Conservation (phyloP, 768 basidiomycete genomes). For the Kwoniella newhampshirensis region DNA sequence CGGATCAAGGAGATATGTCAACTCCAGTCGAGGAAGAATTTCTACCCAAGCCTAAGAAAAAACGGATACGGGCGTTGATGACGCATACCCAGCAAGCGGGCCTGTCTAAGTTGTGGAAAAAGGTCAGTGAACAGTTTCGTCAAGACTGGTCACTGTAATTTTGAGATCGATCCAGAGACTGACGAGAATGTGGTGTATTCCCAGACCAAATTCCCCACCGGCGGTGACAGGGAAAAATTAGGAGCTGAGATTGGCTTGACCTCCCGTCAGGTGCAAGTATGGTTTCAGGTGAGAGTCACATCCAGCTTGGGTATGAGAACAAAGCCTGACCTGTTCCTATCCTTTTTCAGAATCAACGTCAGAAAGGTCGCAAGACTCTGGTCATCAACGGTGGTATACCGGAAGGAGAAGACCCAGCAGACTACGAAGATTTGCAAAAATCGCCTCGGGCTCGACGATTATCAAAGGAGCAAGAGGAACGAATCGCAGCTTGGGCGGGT, state of each 20-base stretch:
- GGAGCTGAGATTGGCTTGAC: constrained; percentile 31
- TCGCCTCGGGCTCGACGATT: constrained; percentile 16
- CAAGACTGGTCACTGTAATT: too few relatives aligned
- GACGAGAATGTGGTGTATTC: not conserved
- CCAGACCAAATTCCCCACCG: constrained; percentile 41
- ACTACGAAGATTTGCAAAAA: constrained; percentile 24
- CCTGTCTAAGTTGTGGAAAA: constrained; percentile 22
- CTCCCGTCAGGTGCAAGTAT: constrained; percentile 46
- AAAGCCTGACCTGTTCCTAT: not conserved
- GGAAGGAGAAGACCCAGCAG: constrained; percentile 21
- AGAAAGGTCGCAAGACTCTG: constrained; percentile 17
- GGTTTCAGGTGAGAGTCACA: constrained; percentile 40
- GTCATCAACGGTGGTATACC: constrained; percentile 21
- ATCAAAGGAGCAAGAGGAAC: constrained; percentile 15
- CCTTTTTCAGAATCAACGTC: constrained; percentile 23
- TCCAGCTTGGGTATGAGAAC: not conserved
- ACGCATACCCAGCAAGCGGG: constrained; percentile 20
- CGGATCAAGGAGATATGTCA: not conserved
- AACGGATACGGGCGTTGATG: constrained; percentile 27
- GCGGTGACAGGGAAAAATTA: constrained; percentile 21
- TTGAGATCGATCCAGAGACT: not conserved
- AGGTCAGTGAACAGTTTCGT: constrained; percentile 12
- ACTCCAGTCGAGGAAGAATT: constrained; percentile 1
- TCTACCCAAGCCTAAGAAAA: constrained; percentile 6
- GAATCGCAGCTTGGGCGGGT: constrained; percentile 17